Evolutionary conservation across 116 monocot genomes (phyloP), one percentile per base, ranked within the genome.

Genomic region (Papilionanthe hybrid): DNA sequence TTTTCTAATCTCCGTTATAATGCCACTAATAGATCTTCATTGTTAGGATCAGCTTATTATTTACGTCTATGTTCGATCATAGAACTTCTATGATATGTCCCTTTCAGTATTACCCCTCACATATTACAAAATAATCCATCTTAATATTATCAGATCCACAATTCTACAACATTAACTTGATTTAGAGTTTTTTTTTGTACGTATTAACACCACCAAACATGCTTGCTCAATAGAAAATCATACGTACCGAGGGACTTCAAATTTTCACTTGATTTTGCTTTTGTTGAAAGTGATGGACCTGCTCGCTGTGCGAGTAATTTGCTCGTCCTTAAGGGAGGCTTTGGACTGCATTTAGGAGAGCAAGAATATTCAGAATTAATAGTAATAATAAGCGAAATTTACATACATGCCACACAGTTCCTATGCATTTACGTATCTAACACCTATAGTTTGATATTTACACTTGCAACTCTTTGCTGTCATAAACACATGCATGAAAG

Each of bases 211-310:
- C 32, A 11, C 5, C 32, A 17, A 32, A 12, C 69, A 30, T 69
- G 13, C 32, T 32, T 29, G 0, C 0, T 30, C 25, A 37, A 30
- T 13, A 15, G 37, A 69, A 32, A 69, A 37, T 6, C 69, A 5
- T 53, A 74, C 86, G 41, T 84, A 89, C 89, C 78, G 86, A 82
- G 57, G 49, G 89, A 56, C 81, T 87, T 91, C 45, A 69, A 25
- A 79, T 83, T 22, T 15, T 85, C 85, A 45, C 41, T 83, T 73
- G 79, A 75, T 79, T 84, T 89, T 73, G 82, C 42, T 76, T 78
- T 72, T 58, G 57, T 66, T 17, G 76, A 72, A 30, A 79, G 47
- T 18, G 79, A 57, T 28, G 28, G 84, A 28, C 74, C 71, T 23
- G 72, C 68, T 80, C 76, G 86, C 57, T 74, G 77, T n/a, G 55